Evolutionary conservation across 2,329 filamentous ascomycete genomes (phyloP), one percentile per base, ranked within the genome.

Genomic region (Phialophora chinensis): DNA sequence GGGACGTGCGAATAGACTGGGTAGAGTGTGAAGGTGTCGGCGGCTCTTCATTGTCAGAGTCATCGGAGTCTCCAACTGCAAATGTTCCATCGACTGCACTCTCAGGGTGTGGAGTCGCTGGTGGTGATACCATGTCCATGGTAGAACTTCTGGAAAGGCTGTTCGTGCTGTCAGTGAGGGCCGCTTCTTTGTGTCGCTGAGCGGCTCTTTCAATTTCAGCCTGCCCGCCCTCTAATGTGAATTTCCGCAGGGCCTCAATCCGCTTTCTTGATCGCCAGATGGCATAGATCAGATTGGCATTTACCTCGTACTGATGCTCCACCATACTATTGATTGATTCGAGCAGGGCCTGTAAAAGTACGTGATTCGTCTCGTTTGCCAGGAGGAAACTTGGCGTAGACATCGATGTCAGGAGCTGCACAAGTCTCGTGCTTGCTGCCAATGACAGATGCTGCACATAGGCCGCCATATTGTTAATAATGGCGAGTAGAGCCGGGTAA

Each of bases 381-480:
- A 98, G 83, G 10, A 99, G 81, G 76, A 98, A 99, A 35, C 91
- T 92, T 0, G 95, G 94, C 0, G 93, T 91, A 8, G 94, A 96
- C 91, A 98, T 96, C 38, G 91, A 95, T 4, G 88, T 87, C 76
- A 96, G 96, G 0, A 98, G 83, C 73, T 97, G 93, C 72, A 98
- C 83, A 33, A 98, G 81, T 76, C 93, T 96, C 1, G 90, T 88
- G 75, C 91, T 91, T 17, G 92, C 89, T 2, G 88, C 85, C 3
- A 88, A 83, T 59, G 90, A 92, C 11, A 98, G 81, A 25, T 90
- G 87, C 74, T 95, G 88, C 4, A 95, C 82, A 75, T 96, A 91
- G 17, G 95, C 90, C 11, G 93, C 89, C 69, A 97, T 89, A 74
- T 99, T 99, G 78, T 95, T 95, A 74, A 99, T 90, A 54, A 98